Percentiles rank a stretch among this genome's conserved stretches.
phyloP scores from a whole-genome alignment of 495 filamentous ascomycete genomes.

The Neurospora sp. region DNA sequence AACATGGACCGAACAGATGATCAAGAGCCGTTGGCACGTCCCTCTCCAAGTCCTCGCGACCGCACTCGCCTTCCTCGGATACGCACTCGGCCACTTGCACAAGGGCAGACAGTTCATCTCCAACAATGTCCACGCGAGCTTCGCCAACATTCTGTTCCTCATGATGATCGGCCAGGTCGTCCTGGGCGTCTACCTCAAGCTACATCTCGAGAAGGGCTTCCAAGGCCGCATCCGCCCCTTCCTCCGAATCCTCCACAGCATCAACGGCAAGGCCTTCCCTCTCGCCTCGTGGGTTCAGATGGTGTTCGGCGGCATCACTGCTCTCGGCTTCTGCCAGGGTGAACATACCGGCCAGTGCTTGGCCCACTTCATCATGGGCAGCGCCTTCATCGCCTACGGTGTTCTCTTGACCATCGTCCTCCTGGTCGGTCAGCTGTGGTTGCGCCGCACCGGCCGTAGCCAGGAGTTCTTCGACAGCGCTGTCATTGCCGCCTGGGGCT shows the following conservation, averaged over 20 bases:
- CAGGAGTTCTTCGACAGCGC: constrained; percentile 96
- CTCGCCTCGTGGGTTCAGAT: constrained; percentile 88
- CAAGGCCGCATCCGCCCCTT: constrained; percentile 66
- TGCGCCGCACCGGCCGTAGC: constrained; percentile 72
- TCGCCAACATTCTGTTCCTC: constrained; percentile 71
- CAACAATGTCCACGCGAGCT: constrained; percentile 68
- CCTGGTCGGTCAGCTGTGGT: constrained; percentile 79
- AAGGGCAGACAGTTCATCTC: constrained; percentile 76
- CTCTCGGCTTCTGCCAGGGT: constrained; percentile 85
- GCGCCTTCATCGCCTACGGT: constrained; percentile 90
- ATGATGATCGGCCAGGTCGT: constrained; percentile 66
- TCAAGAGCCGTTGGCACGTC: constrained; percentile 89
- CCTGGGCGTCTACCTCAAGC: constrained; percentile 77
- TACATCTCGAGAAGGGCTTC: constrained; percentile 78
- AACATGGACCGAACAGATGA: constrained; percentile 48
- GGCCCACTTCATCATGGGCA: constrained; percentile 98
- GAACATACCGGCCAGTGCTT: constrained; percentile 90
- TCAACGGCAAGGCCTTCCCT: constrained; percentile 81
- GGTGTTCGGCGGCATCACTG: constrained; percentile 90
- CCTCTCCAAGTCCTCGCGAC: constrained; percentile 72
- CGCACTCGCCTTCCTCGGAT: constrained; percentile 67
- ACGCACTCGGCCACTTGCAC: constrained; percentile 85
- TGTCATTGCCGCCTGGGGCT: constrained; percentile 88
- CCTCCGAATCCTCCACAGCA: constrained; percentile 62
- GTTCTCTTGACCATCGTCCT: constrained; percentile 79